Conservation (phyloP, 1,139 yeast genomes). For the Candida sojae region DNA sequence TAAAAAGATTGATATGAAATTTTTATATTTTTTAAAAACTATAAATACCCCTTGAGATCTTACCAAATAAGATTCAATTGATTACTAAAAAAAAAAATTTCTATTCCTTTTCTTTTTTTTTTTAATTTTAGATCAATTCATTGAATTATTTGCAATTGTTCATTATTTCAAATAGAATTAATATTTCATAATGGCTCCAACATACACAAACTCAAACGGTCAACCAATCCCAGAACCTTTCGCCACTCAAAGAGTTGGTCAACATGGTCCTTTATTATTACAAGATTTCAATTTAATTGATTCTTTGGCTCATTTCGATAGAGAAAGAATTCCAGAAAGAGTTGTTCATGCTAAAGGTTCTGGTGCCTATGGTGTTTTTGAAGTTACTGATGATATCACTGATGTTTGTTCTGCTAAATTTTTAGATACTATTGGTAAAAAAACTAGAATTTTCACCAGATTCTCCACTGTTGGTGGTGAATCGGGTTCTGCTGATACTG, state of each 20-base stretch:
- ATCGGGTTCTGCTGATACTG: constrained; percentile 79
- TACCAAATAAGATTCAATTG: not conserved
- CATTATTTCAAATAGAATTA: no score
- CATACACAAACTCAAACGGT: constrained; percentile 72
- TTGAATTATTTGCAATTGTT: not conserved
- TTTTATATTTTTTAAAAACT: not conserved
- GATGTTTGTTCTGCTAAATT: constrained; percentile 74
- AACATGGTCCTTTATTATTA: constrained; percentile 72
- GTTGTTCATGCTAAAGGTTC: constrained; percentile 92
- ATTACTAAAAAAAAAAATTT: not conserved
- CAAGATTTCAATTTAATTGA: constrained; percentile 83
- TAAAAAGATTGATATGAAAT: no score
- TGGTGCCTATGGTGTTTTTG: constrained; percentile 81
- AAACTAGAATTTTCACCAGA: constrained; percentile 71
- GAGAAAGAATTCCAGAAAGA: constrained; percentile 88
- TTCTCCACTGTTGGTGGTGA: constrained; percentile 93
- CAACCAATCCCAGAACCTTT: constrained; percentile 67
- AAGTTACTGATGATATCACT: constrained; percentile 78
- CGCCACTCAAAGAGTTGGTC: constrained; percentile 74
- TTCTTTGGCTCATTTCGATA: constrained; percentile 77
- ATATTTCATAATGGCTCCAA: constrained; percentile 32
- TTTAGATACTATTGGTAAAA: constrained; percentile 72
- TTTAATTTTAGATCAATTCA: not conserved
- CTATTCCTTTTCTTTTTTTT: not conserved
- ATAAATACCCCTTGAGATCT: not conserved